Evolutionary conservation across 1,284 basidiomycete species (phyloP).

Genomic region (Violaceomyces palustris): DNA sequence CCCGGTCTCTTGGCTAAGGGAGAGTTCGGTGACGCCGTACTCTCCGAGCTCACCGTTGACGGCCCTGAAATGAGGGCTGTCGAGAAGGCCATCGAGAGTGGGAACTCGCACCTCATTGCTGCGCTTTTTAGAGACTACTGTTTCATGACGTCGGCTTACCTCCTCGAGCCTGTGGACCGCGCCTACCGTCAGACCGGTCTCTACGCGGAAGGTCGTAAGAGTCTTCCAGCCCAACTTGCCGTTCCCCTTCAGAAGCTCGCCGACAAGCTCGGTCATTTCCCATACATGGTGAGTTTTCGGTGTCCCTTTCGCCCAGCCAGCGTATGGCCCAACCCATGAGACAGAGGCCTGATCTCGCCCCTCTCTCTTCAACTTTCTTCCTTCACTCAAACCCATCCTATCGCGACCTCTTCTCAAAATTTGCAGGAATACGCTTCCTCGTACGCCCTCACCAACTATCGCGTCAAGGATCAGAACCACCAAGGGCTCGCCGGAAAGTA

Average conservation of each 20-base stretch:
- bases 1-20: conserved; percentile 43
- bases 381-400: neutral
- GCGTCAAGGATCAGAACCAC: conserved; percentile 14
- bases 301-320: too few species aligned
- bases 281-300: conserved; percentile 39
- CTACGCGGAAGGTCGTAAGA: conserved; percentile 32
- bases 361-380: too few species aligned
- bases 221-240: conserved; percentile 34
- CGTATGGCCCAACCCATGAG: too few species aligned
- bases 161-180: conserved; percentile 44
- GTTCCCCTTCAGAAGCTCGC: conserved; percentile 42
- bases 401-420: neutral
- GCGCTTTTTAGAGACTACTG: conserved; percentile 51
- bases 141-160: conserved; percentile 45
- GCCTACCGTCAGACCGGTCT: conserved; percentile 35
- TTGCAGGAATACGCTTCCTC: conserved; percentile 42
- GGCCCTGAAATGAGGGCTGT: conserved; percentile 26
- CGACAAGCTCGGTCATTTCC: conserved; percentile 39
- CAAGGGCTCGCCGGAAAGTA: conserved; percentile 27
- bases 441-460: conserved; percentile 46
- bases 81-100: conserved; percentile 17
- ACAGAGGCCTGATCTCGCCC: too few species aligned
- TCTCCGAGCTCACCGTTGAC: conserved; percentile 27
- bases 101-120: conserved; percentile 32
- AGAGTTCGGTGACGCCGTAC: conserved; percentile 41